Percentiles rank a stretch among this genome's conserved stretches.
phyloP scores from a whole-genome alignment of 306 rosid species.

The Vigna nakashimae region DNA sequence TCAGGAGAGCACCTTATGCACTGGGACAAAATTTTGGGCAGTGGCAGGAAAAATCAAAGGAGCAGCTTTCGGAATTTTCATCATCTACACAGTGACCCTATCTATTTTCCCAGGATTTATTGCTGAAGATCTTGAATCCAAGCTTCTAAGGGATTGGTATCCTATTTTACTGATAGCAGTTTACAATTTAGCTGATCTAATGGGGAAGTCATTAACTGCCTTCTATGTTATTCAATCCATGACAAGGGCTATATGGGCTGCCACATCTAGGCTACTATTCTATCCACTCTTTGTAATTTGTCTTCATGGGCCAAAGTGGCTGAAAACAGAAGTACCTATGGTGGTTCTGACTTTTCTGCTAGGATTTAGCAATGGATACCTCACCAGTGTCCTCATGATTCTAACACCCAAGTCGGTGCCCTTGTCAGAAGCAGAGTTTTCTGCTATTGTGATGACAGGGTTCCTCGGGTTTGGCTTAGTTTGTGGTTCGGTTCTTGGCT shows the following conservation, averaged over 20 bases:
- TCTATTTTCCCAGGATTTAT: conserved; percentile 93
- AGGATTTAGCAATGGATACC: conserved; percentile 83
- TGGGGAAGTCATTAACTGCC: conserved; percentile 84
- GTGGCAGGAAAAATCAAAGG: conserved; percentile 65
- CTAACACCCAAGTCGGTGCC: conserved; percentile 70
- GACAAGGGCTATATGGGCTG: conserved; percentile 67
- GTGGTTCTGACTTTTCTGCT: conserved; percentile 73
- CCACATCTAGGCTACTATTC: conserved; percentile 68
- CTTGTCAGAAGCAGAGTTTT: conserved; percentile 67
- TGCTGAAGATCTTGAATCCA: conserved; percentile 78
- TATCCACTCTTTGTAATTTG: conserved; percentile 84
- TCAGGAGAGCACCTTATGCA: conserved; percentile 52
- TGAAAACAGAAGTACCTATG: conserved; percentile 73
- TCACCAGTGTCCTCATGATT: conserved; percentile 90
- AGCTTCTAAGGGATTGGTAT: conserved; percentile 82
- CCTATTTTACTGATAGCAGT: conserved; percentile 83
- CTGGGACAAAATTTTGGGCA: conserved; percentile 60
- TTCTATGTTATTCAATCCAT: conserved; percentile 62
- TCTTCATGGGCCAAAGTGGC: conserved; percentile 86
- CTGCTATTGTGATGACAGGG: conserved; percentile 83
- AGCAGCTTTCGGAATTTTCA: conserved; percentile 76
- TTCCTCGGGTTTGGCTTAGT: conserved; percentile 89
- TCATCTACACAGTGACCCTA: conserved; percentile 76
- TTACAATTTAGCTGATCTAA: conserved; percentile 77
- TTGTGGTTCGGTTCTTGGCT: conserved; percentile 83